Conservation (phyloP, 495 filamentous ascomycete species). For the Annulohypoxylon moriforme region DNA sequence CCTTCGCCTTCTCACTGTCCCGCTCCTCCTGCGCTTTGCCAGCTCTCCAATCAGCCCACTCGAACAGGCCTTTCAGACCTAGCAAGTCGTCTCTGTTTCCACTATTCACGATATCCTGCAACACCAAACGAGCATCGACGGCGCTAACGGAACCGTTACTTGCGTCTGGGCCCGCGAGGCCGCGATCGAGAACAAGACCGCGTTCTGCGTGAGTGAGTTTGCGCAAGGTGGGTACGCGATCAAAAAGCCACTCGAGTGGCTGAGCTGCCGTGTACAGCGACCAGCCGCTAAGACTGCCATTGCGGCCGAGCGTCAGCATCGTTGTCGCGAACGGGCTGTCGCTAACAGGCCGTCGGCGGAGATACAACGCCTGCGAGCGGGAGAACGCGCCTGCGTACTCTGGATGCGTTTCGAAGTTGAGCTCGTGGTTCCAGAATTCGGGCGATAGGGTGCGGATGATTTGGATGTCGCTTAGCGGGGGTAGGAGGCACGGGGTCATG, state of each 20-base stretch:
- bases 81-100: conserved; percentile 75
- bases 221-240: conserved; percentile 61
- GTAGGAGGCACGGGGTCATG: conserved; percentile 83
- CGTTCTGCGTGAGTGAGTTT: conserved; percentile 81
- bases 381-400: conserved; percentile 76
- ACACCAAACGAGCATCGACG: conserved; percentile 80
- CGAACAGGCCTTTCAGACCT: conserved; percentile 81
- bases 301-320: conserved; percentile 70
- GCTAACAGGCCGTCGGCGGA: conserved; percentile 78
- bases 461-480: conserved; percentile 75
- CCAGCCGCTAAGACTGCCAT: conserved; percentile 47
- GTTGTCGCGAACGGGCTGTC: conserved; percentile 81
- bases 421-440: conserved; percentile 85
- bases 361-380: conserved; percentile 78
- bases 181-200: conserved; percentile 71
- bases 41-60: conserved; percentile 73
- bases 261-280: conserved; percentile 42
- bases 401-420: conserved; percentile 78
- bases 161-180: conserved; percentile 59
- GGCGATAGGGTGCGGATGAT: conserved; percentile 73
- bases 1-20: conserved; percentile 32
- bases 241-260: conserved; percentile 82
- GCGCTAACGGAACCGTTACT: conserved; percentile 67
- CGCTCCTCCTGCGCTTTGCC: conserved; percentile 39
- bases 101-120: conserved; percentile 71